Base-by-base conservation (phyloP, 169 alveolate genomes). In the Eimeria sp. region DNA sequence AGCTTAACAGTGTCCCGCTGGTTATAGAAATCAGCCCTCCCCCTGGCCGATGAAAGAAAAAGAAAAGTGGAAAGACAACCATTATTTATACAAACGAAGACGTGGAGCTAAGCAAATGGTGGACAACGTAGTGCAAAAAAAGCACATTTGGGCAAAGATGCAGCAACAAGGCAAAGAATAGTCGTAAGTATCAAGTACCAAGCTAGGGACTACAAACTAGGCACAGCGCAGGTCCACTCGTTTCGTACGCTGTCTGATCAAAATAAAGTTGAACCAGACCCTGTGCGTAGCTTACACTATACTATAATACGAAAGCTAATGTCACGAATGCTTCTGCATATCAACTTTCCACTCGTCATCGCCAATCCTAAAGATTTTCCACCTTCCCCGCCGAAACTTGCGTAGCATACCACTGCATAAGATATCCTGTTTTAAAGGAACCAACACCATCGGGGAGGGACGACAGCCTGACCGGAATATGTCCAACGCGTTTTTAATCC, bases 401-500 rank as follows among this genome's bases (percentile, higher is more conserved):
- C 80, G 80, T 70, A 70, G 14, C 80, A 70, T 10, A n/a, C 80
- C 80, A 70, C 80, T 70, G n/a, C 80, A 70, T 30, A 70, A 34
- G 80, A 70, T 70, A 22, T 70, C 80, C 49, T 34, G 80, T 27
- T 70, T 70, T 34, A 70, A 70, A 27, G 80, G 80, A 34, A 70
- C 80, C n/a, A 70, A 34, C 30, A 70, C n/a, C 2, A 4, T 9
- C 25, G 80, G 80, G 27, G n/a, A 16, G 51, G 80, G 80, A 16
- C 80, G 80, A 27, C 11, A 2, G 80, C 80, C 80, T 30, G 80
- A 70, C 5, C 80, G 80, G 80, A 70, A 70, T 70, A 13, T 70
- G 51, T 70, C 80, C 13, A 70, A 27, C 47, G 51, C 47, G 22
- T 10, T 25, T 30, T 13, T 34, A 70, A 70, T 70, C n/a, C 51